phyloP scores from a whole-genome alignment of 2,329 filamentous ascomycete species.

The Cladosporium sp. region DNA sequence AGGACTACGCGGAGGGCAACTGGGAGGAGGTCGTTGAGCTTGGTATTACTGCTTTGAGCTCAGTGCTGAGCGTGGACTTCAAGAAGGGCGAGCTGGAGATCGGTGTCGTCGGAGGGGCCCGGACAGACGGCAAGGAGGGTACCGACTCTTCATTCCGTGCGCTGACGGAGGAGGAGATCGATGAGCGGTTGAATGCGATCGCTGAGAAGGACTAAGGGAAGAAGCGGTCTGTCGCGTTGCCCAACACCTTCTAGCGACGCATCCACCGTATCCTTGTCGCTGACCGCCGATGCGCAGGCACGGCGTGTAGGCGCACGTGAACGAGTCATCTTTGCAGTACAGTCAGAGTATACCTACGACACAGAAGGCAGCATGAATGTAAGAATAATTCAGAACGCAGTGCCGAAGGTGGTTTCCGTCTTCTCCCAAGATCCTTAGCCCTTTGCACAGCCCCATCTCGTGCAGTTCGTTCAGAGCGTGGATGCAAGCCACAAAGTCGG shows the following conservation, averaged over 20 bases:
- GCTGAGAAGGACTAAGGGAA: constrained; percentile 85
- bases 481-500: constrained; percentile 6
- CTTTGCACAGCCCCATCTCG: constrained; percentile 5
- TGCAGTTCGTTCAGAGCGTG: not conserved
- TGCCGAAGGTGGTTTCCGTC: not conserved
- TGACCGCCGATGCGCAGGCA: constrained; percentile 1
- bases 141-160: constrained; percentile 74
- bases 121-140: constrained; percentile 74
- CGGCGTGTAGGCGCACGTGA: not conserved
- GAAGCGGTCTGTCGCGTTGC: not conserved
- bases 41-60: constrained; percentile 90
- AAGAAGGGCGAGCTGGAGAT: constrained; percentile 99
- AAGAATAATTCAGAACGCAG: constrained; percentile 2
- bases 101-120: constrained; percentile 88
- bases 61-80: constrained; percentile 96
- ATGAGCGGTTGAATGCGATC: constrained; percentile 95
- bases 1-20: constrained; percentile 81
- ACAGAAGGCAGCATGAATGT: constrained; percentile 1
- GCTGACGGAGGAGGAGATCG: constrained; percentile 95
- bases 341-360: constrained; percentile 11
- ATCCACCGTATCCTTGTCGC: not conserved
- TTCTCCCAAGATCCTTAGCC: not conserved
- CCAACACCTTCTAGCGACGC: not conserved
- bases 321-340: constrained; percentile 6
- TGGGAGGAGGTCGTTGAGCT: constrained; percentile 99